Evolutionary conservation across 768 basidiomycete species (phyloP), one percentile per base, ranked within the genome.

Genomic region (Mycena vulgaris): DNA sequence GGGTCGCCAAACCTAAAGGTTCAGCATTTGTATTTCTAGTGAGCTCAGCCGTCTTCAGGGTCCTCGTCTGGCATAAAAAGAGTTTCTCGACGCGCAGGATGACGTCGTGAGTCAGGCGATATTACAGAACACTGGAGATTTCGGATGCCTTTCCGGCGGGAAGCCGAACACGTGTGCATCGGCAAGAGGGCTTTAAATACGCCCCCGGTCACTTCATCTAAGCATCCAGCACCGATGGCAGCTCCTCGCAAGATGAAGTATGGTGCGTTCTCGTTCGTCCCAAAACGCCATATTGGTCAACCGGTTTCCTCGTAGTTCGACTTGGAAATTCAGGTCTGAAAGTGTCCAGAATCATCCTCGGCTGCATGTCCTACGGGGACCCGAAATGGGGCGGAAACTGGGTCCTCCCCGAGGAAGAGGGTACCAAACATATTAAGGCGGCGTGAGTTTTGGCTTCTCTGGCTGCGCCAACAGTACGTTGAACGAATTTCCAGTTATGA

Each of bases 11-110:
- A 37, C 35, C 35, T 37, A 37, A 37, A 37, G 35, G 35, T 37
- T 37, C 35, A 37, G 75, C 80, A 74, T 14, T 37, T 14, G 14
- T 37, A 51, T 51, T 28, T 51, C 48, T 51, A 28, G 48, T 28
- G 48, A 51, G 48, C 48, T 48, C 47, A 48, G 47, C 48, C 27
- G 48, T 51, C 48, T 51, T 51, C 48, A 51, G 27, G 35, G 35
- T 37, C 35, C 35, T 27, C 48, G 27, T 51, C 27, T n/a, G n/a
- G n/a, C n/a, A 51, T 51, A 11, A 51, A 51, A 51, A 51, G 16
- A 51, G 48, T 51, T 51, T 28, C 48, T 51, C 27, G 48, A 51
- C 25, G 48, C 48, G 48, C 48, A 51, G 48, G n/a, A 51, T 51
- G 27, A 51, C 48, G 48, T 51, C 48, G 27, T 51, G 48, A 51